These are phyloP conservation scores for Claviceps pazoutovae DNA, from an alignment of 2,329 filamentous ascomycete species.

Conservation along the genomic window DNA sequence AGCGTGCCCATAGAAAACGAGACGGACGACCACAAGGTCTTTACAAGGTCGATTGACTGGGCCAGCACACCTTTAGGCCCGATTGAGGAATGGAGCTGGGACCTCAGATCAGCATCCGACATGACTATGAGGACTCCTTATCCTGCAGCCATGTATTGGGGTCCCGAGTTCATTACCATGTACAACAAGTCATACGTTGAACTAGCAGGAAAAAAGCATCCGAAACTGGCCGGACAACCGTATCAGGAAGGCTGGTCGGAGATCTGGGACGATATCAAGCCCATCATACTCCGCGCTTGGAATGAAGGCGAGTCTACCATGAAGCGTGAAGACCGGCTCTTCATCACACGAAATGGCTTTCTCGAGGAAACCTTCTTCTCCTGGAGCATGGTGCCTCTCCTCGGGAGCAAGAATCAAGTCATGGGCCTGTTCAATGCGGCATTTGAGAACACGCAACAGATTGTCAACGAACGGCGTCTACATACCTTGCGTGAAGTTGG, in stretches of 20 bases:
- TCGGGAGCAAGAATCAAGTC: constrained; percentile 58
- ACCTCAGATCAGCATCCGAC: constrained; percentile 31
- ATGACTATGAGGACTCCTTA: constrained; percentile 42
- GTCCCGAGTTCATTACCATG: constrained; percentile 44
- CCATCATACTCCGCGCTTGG: constrained; percentile 51
- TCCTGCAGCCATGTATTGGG: constrained; percentile 48
- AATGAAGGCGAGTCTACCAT: constrained; percentile 61
- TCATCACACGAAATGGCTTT: constrained; percentile 52
- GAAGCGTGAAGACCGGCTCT: constrained; percentile 68
- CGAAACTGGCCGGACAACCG: constrained; percentile 44
- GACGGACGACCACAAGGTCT: constrained; percentile 18
- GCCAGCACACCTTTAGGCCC: constrained; percentile 30
- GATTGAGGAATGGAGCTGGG: constrained; percentile 30
- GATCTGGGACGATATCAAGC: constrained; percentile 58
- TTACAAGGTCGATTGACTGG: constrained; percentile 31
- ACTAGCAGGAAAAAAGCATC: constrained; percentile 51
- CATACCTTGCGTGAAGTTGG: constrained; percentile 62
- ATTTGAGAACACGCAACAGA: constrained; percentile 65
- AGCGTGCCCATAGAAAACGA: constrained; percentile 3
- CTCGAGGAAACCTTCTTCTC: constrained; percentile 70
- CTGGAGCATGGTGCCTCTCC: constrained; percentile 65
- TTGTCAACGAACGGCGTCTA: constrained; percentile 66
- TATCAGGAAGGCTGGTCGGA: constrained; percentile 51
- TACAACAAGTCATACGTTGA: constrained; percentile 55
- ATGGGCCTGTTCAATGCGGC: constrained; percentile 65